Evolutionary conservation across 257 asterid species (phyloP).

Genomic region (Thymus quinquecostatus): DNA sequence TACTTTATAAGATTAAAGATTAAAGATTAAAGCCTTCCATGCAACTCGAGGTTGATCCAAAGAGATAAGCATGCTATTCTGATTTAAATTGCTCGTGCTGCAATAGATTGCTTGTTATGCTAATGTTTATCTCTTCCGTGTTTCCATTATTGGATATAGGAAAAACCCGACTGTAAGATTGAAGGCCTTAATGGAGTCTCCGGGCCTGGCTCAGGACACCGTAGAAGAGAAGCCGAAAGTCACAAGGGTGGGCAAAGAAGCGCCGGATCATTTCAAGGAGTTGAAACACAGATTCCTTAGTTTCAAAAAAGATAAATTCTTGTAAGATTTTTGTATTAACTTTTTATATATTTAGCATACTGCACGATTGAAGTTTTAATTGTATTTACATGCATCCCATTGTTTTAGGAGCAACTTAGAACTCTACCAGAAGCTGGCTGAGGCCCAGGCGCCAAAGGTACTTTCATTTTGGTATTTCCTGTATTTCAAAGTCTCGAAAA

Average conservation of each 20-base stretch:
- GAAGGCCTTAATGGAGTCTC: slow-evolving; percentile 58
- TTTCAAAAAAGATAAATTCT: slow-evolving; percentile 78
- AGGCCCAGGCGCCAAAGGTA: slow-evolving; percentile 88
- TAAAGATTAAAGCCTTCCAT: slow-evolving; percentile 55
- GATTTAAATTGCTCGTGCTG: slow-evolving; percentile 23
- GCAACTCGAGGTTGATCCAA: slow-evolving; percentile 52
- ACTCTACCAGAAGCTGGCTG: slow-evolving; percentile 68
- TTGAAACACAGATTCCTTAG: slow-evolving; percentile 74
- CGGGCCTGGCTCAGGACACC: slow-evolving; percentile 51
- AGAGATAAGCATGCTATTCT: slow-evolving; percentile 57
- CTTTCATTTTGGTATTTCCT: slow-evolving; percentile 6
- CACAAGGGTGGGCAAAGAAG: slow-evolving; percentile 38
- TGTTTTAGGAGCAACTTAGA: slow-evolving; percentile 68
- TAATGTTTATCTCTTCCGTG: slow-evolving; percentile 33
- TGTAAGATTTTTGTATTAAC: slow-evolving; percentile 51
- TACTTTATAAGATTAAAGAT: slow-evolving; percentile 53
- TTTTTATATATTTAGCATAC: slow-evolving; percentile 4
- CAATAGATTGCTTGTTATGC: slow-evolving; percentile 14
- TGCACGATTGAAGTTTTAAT: slow-evolving; percentile 5
- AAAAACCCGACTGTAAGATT: slow-evolving; percentile 48
- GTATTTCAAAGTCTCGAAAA: slow-evolving; percentile 4
- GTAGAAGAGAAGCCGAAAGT: slow-evolving; percentile 43
- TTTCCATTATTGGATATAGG: slow-evolving; percentile 40
- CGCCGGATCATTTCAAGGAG: slow-evolving; percentile 57
- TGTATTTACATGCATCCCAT: slow-evolving; percentile 9